Percentiles rank a stretch among this genome's conserved stretches.
Conservation (phyloP, 2,329 filamentous ascomycete species). For the Xylariales sp. region DNA sequence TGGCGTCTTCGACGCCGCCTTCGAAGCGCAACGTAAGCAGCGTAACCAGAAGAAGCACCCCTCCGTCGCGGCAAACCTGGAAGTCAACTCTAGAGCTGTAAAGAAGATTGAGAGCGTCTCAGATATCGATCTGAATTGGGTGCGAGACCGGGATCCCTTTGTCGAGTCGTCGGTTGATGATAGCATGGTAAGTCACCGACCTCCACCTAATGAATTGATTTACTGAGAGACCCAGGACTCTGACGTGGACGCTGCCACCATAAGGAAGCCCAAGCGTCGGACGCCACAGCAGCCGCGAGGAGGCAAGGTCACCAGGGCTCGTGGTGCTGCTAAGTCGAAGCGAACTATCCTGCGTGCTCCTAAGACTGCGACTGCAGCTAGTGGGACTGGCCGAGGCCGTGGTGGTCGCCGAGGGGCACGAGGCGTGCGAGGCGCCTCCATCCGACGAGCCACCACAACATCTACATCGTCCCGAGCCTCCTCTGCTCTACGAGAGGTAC, state of each 20-base stretch:
- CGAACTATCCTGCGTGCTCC: neutral
- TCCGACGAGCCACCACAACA: neutral
- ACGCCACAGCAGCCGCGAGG: neutral
- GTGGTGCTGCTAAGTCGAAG: conserved; percentile 1
- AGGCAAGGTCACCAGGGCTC: neutral
- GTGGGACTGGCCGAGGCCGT: neutral
- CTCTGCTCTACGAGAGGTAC: neutral
- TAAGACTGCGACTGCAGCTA: neutral
- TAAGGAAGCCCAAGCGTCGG: conserved; percentile 21
- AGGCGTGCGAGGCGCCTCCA: neutral
- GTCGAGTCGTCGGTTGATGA: conserved; percentile 51
- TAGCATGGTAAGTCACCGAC: conserved; percentile 38
- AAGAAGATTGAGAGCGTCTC: conserved; percentile 63
- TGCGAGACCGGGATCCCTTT: conserved; percentile 54
- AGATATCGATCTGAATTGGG: conserved; percentile 44
- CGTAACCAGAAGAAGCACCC: conserved; percentile 74
- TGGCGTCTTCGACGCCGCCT: conserved; percentile 77
- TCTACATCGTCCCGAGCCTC: neutral
- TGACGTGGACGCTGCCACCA: conserved; percentile 22
- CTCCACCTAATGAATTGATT: neutral
- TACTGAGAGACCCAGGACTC: conserved; percentile 8
- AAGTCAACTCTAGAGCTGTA: conserved; percentile 58
- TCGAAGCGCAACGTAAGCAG: conserved; percentile 65
- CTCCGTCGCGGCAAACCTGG: conserved; percentile 65
- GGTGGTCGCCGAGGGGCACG: neutral